Evolutionary conservation across 2,329 filamentous ascomycete genomes (phyloP).

Genomic region (Tolypocladium paradoxum): DNA sequence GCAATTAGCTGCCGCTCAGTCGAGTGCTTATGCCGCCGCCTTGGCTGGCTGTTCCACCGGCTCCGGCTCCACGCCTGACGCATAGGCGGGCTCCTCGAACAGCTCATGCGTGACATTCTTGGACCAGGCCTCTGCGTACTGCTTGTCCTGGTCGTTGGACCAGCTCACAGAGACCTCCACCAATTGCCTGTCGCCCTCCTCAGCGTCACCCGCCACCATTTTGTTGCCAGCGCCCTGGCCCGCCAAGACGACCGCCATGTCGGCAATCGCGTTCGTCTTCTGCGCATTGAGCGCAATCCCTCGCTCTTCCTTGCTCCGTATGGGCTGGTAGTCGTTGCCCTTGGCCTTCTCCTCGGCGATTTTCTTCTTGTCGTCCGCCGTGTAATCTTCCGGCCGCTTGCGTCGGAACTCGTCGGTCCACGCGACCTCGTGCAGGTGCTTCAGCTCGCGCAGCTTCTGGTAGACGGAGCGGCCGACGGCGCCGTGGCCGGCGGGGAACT

Average conservation of each 20-base stretch:
- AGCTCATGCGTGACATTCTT: constrained; percentile 41
- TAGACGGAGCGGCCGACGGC: constrained; percentile 47
- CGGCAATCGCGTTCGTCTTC: constrained; percentile 50
- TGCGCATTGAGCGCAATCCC: constrained; percentile 47
- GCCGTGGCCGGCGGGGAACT: constrained; percentile 42
- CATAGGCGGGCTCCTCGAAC: constrained; percentile 16
- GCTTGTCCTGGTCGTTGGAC: constrained; percentile 35
- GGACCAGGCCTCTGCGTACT: constrained; percentile 38
- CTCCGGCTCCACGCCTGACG: not conserved
- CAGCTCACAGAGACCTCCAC: constrained; percentile 38
- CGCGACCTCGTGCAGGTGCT: constrained; percentile 48
- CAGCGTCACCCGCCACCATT: constrained; percentile 19
- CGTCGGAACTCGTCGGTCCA: constrained; percentile 42
- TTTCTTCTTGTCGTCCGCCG: constrained; percentile 21
- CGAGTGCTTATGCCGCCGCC: not conserved
- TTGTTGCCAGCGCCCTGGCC: constrained; percentile 41
- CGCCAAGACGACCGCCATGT: constrained; percentile 48
- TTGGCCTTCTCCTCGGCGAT: constrained; percentile 17
- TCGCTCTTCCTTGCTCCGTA: constrained; percentile 31
- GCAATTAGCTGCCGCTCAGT: not conserved
- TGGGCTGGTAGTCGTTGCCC: constrained; percentile 20
- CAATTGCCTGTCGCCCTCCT: constrained; percentile 15
- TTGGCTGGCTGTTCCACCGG: constrained; percentile 1
- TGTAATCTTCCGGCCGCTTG: constrained; percentile 24
- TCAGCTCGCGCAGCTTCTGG: constrained; percentile 55